Percentiles rank a stretch among this genome's conserved stretches.
Evolutionary conservation across 2,329 filamentous ascomycete genomes (phyloP).

Genomic region (Lasiodiplodia hormozganensis): DNA sequence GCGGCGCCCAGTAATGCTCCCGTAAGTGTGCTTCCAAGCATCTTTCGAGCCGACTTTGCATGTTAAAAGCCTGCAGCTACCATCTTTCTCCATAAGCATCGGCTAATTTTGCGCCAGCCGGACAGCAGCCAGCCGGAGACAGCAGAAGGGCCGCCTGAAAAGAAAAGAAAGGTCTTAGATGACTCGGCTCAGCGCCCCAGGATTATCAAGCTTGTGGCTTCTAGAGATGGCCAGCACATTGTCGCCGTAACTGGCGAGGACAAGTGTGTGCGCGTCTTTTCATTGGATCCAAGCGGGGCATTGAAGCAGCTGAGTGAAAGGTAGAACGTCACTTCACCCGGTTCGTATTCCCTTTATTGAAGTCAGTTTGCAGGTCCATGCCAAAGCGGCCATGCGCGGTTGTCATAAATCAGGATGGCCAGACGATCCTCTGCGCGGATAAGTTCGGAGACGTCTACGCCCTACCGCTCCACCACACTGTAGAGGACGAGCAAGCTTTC

Average conservation of each 20-base stretch:
- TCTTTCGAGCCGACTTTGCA: background rate
- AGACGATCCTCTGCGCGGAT: conserved; percentile 81
- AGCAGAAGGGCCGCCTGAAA: conserved; percentile 47
- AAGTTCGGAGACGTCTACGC: conserved; percentile 98
- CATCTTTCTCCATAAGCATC: conserved; percentile 36
- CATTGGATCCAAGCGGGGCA: conserved; percentile 65
- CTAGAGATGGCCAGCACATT: conserved; percentile 70
- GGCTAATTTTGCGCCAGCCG: conserved; percentile 28
- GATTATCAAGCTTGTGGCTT: conserved; percentile 72
- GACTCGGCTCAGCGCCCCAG: conserved; percentile 50
- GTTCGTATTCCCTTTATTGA: conserved; percentile 4
- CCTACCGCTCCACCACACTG: conserved; percentile 69
- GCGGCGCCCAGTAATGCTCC: conserved; percentile 32
- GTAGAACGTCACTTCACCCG: conserved; percentile 51
- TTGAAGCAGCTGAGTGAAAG: conserved; percentile 75
- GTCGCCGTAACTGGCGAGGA: conserved; percentile 87
- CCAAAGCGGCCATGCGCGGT: conserved; percentile 87
- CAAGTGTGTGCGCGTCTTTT: conserved; percentile 86
- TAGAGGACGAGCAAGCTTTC: conserved; percentile 40
- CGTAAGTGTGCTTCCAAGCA: conserved; percentile 34
- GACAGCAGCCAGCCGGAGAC: conserved; percentile 32
- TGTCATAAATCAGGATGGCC: conserved; percentile 70
- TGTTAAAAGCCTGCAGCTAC: conserved; percentile 28
- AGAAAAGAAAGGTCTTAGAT: conserved; percentile 46
- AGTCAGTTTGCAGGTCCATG: conserved; percentile 69